Evolutionary conservation across 257 asterid genomes (phyloP).

Genomic region (Solanum chiquidenum): DNA sequence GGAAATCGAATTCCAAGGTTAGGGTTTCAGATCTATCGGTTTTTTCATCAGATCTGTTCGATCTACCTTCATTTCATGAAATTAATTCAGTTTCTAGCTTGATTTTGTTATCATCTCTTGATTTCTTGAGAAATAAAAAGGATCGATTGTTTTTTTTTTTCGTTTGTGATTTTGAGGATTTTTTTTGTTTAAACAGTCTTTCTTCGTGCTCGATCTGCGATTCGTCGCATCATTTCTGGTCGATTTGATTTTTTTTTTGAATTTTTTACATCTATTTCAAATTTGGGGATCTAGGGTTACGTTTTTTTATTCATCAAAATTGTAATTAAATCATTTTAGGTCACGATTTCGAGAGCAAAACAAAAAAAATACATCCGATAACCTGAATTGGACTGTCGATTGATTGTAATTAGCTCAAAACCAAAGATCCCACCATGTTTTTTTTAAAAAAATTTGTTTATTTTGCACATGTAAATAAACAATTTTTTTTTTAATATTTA

Average conservation of each 20-base stretch:
- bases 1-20: slow-evolving; percentile 8
- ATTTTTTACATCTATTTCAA: not conserved
- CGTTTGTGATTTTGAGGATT: not conserved
- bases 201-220: not conserved
- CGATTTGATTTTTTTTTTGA: not conserved
- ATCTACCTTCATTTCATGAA: not conserved
- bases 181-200: not conserved
- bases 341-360: not conserved
- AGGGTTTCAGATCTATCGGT: slow-evolving; percentile 11
- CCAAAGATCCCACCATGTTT: not conserved
- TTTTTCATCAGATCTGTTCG: slow-evolving; percentile 4
- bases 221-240: not conserved
- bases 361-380: not conserved
- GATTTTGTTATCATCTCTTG: not conserved
- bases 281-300: slow-evolving; percentile 11
- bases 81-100: not conserved
- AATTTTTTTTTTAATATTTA: not conserved
- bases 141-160: not conserved
- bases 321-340: not conserved
- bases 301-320: not conserved
- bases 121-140: not conserved
- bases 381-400: not conserved
- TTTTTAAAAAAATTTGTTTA: not conserved
- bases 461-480: not conserved
- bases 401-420: not conserved